Evolutionary conservation across 345 rosid species (phyloP), one percentile per base, ranked within the genome.

Genomic region (Carallia pectinifolia): DNA sequence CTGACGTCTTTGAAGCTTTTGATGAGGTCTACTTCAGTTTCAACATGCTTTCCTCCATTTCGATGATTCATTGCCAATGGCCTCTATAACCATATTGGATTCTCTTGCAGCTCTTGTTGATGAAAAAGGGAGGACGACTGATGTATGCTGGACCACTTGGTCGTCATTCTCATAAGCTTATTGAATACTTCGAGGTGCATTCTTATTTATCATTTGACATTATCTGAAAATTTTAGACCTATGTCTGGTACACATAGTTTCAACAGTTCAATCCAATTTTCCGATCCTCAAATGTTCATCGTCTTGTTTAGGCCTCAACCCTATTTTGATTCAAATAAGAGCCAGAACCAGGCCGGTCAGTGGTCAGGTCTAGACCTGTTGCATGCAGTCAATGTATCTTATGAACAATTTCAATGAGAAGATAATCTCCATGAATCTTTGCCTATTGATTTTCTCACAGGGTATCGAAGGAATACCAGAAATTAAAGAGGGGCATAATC

Each of bases 401-500:
- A 44, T 13, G 17, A 44, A 13, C 50, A 44, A 3, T 44, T 44
- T 44, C 16, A 44, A 44, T 44, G 50, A 44, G 17, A 44, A 44
- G 13, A 44, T 44, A 44, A 44, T 44, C 17, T 13, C 50, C 12
- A 1, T 44, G 50, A 44, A 44, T 44, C 4, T 44, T 44, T 44
- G 1, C 16, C 16, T 12, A 44, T 19, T 19, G 30, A 54, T 19
- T 19, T 0, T 44, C 5, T 19, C 23, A 4, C 60, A 53, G 69
- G 47, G 17, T 5, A 53, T 53, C 36, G 17, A 40, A 12, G 61
- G 69, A 34, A 37, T 53, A 13, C 61, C 60, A 9, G 10, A 34
- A 38, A 36, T 66, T 17, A 66, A 53, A 36, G 60, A 66, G 13
- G 33, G 36, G 47, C 36, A 66, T 6, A 66, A 66, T 54, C 69